Evolutionary conservation across 2,329 filamentous ascomycete genomes (phyloP), one percentile per base, ranked within the genome.

Genomic region (Penicillium sp.): DNA sequence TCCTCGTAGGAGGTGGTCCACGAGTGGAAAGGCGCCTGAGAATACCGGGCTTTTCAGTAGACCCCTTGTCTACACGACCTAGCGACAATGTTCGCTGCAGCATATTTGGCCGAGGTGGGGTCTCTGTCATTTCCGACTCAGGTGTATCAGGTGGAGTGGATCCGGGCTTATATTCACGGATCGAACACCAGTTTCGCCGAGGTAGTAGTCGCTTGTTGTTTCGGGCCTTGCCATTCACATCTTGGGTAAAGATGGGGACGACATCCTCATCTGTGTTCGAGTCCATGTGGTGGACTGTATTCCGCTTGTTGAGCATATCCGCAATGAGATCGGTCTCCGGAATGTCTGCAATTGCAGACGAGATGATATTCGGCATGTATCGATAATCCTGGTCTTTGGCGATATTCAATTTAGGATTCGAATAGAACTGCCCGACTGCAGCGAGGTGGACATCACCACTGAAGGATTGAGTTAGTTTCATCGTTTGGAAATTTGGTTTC

Each of bases 321-420:
- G 91, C 91, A 79, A 97, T 83, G 68, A 95, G 80, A 51, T 94
- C 90, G 0, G 92, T 89, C 19, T 92, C 91, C 5, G 95, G 94
- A 15, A 89, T 87, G 70, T 99, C 97, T 66, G 89, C 93, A 70
- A 99, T 97, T 13, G 92, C 92, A 0, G 92, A 97, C 1, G 92
- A 95, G 64, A 97, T 87, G 58, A 99, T 78, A 68, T 99, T 99
- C 5, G 92, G 90, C 89, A 99, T 99, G 72, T 99, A 99, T 60
- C 94, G 84, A 69, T 94, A 92, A 72, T 99, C 94, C 64, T 87
- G 87, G 75, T 97, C 91, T 74, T 97, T 97, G 3, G 90, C 79
- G 33, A 96, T 79, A 6, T 87, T 82, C 23, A 93, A 80, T 73
- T 91, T 94, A 15, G 91, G 87, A 70, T 95, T 95, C 10, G 91